Conservation (phyloP, 805 yeast species). For the Hanseniaspora pseudoguilliermondii region DNA sequence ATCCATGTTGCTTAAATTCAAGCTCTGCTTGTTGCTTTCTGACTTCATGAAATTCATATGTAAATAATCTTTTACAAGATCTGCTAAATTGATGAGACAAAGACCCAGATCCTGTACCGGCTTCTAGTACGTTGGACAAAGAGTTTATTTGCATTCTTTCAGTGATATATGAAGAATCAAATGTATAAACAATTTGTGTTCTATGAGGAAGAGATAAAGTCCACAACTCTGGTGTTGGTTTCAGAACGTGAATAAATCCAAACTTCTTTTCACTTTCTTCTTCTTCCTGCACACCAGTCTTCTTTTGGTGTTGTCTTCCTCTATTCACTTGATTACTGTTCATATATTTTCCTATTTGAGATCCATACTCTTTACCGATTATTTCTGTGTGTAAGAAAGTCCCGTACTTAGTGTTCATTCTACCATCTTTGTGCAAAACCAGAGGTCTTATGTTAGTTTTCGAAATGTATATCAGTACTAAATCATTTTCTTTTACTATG, state of each 20-base stretch:
- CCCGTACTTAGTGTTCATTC: conserved; percentile 78
- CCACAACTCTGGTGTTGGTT: conserved; percentile 95
- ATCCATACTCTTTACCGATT: conserved; percentile 72
- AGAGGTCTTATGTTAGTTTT: conserved; percentile 71
- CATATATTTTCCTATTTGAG: conserved; percentile 61
- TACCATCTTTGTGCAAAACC: conserved; percentile 43
- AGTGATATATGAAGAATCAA: conserved; percentile 82
- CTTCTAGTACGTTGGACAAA: conserved; percentile 76
- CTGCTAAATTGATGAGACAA: conserved; percentile 88
- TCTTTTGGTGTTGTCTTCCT: conserved; percentile 7
- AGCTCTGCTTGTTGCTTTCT: conserved; percentile 63
- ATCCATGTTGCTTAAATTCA: conserved; percentile 66
- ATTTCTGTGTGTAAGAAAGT: conserved; percentile 71
- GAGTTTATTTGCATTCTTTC: conserved; percentile 66
- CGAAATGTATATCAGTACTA: conserved; percentile 75
- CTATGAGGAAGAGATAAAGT: conserved; percentile 90
- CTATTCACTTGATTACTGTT: conserved; percentile 33
- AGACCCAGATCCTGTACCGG: conserved; percentile 96
- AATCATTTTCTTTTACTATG: conserved; percentile 69
- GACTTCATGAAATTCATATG: conserved; percentile 84
- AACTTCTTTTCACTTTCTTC: conserved; percentile 22
- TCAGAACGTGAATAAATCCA: conserved; percentile 77
- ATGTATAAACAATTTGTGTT: conserved; percentile 94
- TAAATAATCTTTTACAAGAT: conserved; percentile 63
- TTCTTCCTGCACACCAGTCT: conserved; percentile 1